phyloP scores from a whole-genome alignment of 139 green algal species.

The Chlorella ohadii region DNA sequence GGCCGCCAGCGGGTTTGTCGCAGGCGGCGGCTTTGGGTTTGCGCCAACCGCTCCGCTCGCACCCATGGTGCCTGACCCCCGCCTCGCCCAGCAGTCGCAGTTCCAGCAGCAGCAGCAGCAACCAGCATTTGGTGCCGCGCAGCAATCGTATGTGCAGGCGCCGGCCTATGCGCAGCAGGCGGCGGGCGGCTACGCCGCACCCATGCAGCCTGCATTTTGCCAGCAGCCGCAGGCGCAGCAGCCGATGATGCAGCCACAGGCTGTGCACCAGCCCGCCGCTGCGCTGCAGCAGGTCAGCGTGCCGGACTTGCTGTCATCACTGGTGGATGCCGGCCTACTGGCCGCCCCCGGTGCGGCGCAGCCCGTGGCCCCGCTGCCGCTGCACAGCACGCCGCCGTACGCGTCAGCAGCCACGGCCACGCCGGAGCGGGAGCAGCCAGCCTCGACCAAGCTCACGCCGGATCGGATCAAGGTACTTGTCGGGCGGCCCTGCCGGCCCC shows the following conservation, averaged over 20 bases:
- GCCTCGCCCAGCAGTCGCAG: slow-evolving; percentile 13
- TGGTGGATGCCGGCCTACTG: slow-evolving; percentile 16
- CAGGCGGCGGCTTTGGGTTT: neutral
- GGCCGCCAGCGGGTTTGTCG: neutral
- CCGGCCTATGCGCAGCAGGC: neutral
- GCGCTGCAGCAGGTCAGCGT: slow-evolving; percentile 1
- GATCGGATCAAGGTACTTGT: slow-evolving; percentile 39
- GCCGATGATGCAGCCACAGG: neutral
- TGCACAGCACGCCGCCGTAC: slow-evolving; percentile 8
- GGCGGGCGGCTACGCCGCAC: neutral
- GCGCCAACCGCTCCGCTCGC: no score
- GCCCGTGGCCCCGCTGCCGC: neutral
- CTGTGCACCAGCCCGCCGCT: neutral
- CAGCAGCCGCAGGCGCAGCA: neutral
- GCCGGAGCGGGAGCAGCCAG: slow-evolving; percentile 11
- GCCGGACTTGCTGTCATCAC: slow-evolving; percentile 28
- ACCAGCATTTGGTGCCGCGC: neutral
- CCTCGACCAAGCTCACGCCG: slow-evolving; percentile 5
- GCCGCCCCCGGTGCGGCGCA: neutral
- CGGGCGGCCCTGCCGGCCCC: no score
- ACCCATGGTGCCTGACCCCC: slow-evolving; percentile 20
- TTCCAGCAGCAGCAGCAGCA: neutral
- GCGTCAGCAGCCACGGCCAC: neutral
- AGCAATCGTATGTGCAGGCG: neutral
- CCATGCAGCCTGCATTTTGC: slow-evolving; percentile 6